Percentiles rank a stretch among this genome's conserved stretches.
Conservation (phyloP, 2,329 filamentous ascomycete genomes). For the Botrytis porri region DNA sequence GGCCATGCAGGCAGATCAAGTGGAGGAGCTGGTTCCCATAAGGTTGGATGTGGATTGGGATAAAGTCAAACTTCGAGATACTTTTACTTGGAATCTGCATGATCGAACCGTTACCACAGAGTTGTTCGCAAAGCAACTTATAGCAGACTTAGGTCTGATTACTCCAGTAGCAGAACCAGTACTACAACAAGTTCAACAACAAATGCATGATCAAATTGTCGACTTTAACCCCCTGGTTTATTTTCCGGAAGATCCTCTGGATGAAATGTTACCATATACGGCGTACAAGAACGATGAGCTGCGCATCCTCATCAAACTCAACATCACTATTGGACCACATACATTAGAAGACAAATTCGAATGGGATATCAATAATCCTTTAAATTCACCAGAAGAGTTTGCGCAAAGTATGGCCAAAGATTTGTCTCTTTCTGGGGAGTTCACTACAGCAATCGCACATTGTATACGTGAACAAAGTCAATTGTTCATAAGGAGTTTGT, state of each 20-base stretch:
- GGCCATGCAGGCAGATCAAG: constrained; percentile 80
- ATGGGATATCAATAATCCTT: constrained; percentile 96
- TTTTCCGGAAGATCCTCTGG: constrained; percentile 84
- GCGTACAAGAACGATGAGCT: constrained; percentile 99
- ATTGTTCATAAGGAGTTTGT: constrained; percentile 88
- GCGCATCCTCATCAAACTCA: constrained; percentile 91
- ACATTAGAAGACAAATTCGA: constrained; percentile 97
- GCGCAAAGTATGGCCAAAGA: constrained; percentile 85
- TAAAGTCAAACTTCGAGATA: constrained; percentile 92
- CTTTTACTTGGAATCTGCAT: constrained; percentile 97
- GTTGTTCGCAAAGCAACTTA: constrained; percentile 80
- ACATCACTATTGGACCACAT: constrained; percentile 94
- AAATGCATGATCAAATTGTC: constrained; percentile 83
- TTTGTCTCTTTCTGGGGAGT: constrained; percentile 88
- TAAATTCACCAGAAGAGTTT: constrained; percentile 94
- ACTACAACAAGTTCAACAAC: constrained; percentile 57
- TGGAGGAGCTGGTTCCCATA: constrained; percentile 88
- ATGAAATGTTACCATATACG: constrained; percentile 83
- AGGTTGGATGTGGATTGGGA: constrained; percentile 93
- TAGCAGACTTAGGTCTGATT: constrained; percentile 85
- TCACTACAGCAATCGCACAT: constrained; percentile 95
- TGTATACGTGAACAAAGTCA: constrained; percentile 96
- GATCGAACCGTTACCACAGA: constrained; percentile 79
- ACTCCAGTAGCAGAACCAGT: constrained; percentile 65
- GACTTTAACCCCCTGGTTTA: constrained; percentile 93